phyloP scores from a whole-genome alignment of 2,329 filamentous ascomycete species.

The Ophiostoma ips region DNA sequence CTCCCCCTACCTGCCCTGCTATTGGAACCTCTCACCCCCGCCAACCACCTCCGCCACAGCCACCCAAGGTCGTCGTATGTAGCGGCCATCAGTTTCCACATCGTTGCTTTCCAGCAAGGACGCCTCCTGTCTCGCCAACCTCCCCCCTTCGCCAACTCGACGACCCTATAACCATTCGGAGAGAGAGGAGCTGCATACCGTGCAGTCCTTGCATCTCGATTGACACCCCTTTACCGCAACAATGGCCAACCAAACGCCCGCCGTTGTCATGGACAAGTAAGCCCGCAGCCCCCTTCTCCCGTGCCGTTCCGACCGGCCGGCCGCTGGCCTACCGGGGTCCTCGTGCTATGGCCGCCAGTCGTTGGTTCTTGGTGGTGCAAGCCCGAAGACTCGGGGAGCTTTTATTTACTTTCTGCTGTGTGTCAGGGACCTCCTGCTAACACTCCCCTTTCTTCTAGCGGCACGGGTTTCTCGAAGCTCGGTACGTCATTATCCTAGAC shows the following conservation, averaged over 20 bases:
- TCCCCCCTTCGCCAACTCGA: neutral
- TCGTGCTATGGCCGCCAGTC: slow-evolving; percentile 10
- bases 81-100: neutral
- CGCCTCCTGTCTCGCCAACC: neutral
- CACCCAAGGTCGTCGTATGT: slow-evolving; percentile 4
- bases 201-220: slow-evolving; percentile 3
- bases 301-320: slow-evolving; percentile 8
- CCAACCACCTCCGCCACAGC: slow-evolving; percentile 9
- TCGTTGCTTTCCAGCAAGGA: slow-evolving; percentile 1
- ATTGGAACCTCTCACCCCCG: slow-evolving; percentile 5
- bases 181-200: slow-evolving; percentile 6
- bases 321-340: neutral
- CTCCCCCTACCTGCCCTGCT: neutral
- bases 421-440: slow-evolving; percentile 20
- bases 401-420: too few relatives aligned
- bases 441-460: slow-evolving; percentile 42
- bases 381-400: neutral
- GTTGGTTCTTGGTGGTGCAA: neutral
- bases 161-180: neutral
- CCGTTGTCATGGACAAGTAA: slow-evolving; percentile 99
- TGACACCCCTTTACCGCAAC: slow-evolving; percentile 19
- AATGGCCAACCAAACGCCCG: slow-evolving; percentile 97
- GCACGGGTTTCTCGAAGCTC: slow-evolving; percentile 98
- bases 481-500: slow-evolving; percentile 40
- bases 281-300: slow-evolving; percentile 25